A percentile compares a stretch with the other conserved stretches of the same genome.
Evolutionary conservation across 202 grass and related monocot species (phyloP).

Genomic region (Carex sylvatica): DNA sequence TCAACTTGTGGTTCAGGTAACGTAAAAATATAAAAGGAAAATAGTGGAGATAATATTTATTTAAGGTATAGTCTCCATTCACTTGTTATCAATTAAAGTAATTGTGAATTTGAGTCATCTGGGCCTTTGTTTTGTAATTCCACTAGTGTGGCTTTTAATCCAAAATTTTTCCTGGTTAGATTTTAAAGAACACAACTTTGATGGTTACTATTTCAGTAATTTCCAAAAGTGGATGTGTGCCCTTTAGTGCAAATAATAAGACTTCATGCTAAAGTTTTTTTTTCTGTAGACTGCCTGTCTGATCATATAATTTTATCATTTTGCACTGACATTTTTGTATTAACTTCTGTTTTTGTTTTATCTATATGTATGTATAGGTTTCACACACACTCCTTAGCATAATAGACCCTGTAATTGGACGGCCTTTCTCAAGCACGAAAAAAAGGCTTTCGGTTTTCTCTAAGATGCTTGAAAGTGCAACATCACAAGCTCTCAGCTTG

Average conservation of each 20-base stretch:
- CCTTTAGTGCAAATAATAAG: not conserved
- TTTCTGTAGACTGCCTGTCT: not conserved
- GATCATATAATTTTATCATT: conserved; percentile 19
- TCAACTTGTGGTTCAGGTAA: conserved; percentile 91
- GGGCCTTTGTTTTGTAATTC: not conserved
- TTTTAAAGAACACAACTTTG: not conserved
- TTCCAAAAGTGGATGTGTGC: not conserved
- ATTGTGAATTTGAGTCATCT: not conserved
- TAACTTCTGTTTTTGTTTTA: conserved; percentile 9
- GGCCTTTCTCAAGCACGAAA: conserved; percentile 59
- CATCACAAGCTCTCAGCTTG: conserved; percentile 64
- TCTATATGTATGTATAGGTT: conserved; percentile 53
- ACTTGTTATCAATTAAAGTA: conserved; percentile 1
- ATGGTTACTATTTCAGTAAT: not conserved
- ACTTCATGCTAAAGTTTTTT: not conserved
- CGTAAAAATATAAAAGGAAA: not conserved
- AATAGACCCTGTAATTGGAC: conserved; percentile 55
- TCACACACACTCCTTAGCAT: conserved; percentile 83
- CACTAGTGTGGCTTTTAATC: not conserved
- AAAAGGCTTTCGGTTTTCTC: conserved; percentile 70
- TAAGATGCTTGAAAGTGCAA: conserved; percentile 85
- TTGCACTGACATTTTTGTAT: conserved; percentile 12
- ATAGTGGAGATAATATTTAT: not conserved
- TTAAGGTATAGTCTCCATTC: not conserved
- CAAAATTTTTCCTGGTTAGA: not conserved